Conservation (phyloP, 1,284 basidiomycete species). For the Malassezia restricta region DNA sequence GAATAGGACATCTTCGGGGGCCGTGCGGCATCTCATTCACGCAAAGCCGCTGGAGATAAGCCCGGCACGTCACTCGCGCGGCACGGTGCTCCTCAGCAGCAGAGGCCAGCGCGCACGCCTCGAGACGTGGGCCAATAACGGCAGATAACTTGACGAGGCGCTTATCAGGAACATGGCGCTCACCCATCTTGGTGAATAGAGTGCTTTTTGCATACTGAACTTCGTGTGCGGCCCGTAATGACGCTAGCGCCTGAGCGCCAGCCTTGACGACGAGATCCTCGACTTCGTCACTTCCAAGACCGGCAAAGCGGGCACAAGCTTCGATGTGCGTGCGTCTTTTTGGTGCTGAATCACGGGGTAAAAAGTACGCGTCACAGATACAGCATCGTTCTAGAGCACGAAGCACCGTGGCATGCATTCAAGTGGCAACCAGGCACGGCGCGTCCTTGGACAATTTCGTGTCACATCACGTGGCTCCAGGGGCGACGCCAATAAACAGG, state of each 20-base stretch:
- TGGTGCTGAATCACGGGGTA: not conserved
- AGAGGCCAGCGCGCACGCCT: not conserved
- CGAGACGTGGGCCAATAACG: not conserved
- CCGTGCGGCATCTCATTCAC: not conserved
- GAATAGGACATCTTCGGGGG: not conserved
- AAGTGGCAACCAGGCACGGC: not conserved
- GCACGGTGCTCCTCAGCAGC: not conserved
- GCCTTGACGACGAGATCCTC: not conserved
- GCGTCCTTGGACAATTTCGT: too few relatives aligned
- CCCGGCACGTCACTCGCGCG: not conserved
- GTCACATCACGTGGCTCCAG: too few relatives aligned
- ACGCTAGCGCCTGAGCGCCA: not conserved
- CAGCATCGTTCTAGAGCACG: constrained; percentile 8
- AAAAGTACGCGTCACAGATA: constrained; percentile 4
- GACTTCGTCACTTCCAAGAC: not conserved
- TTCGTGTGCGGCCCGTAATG: not conserved
- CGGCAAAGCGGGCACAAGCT: not conserved
- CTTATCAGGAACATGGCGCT: not conserved
- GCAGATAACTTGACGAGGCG: not conserved
- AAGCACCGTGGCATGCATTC: not conserved
- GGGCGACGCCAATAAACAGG: too few relatives aligned
- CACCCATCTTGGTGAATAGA: not conserved
- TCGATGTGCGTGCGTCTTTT: constrained; percentile 10
- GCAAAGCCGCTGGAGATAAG: not conserved
- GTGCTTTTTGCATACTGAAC: not conserved